phyloP scores from a whole-genome alignment of 306 rosid species.

The Vachellia pachyceras region DNA sequence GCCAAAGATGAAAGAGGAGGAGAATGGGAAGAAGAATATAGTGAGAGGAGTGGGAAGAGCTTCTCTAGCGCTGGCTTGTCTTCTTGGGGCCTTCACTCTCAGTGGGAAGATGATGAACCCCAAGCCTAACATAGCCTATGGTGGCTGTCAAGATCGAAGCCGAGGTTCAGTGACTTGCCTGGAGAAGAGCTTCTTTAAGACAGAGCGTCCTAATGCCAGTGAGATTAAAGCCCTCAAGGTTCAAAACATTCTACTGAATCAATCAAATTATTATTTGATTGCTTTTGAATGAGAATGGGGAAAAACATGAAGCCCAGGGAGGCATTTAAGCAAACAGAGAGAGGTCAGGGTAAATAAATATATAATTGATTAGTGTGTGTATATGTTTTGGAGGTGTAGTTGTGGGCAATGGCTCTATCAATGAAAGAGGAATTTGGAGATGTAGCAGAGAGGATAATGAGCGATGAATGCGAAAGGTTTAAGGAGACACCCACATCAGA shows the following conservation, averaged over 20 bases:
- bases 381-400: background rate
- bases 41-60: constrained; percentile 28
- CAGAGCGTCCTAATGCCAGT: background rate
- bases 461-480: background rate
- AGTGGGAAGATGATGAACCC: constrained; percentile 39
- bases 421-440: background rate
- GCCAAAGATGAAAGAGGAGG: background rate
- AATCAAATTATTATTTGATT: background rate
- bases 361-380: background rate
- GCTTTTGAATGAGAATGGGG: background rate
- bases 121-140: constrained; percentile 24
- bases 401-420: background rate
- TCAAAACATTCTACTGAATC: background rate
- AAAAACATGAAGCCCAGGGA: background rate
- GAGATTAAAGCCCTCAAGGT: constrained; percentile 9
- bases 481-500: background rate
- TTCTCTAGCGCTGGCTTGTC: constrained; percentile 39
- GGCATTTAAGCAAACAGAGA: background rate
- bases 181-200: background rate
- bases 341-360: background rate
- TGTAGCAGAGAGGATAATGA: background rate
- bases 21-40: constrained; percentile 10
- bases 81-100: constrained; percentile 38
- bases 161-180: background rate
- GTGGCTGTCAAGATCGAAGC: background rate